Evolutionary conservation across 305 asterid genomes (phyloP).

Genomic region (Rubia balearica): DNA sequence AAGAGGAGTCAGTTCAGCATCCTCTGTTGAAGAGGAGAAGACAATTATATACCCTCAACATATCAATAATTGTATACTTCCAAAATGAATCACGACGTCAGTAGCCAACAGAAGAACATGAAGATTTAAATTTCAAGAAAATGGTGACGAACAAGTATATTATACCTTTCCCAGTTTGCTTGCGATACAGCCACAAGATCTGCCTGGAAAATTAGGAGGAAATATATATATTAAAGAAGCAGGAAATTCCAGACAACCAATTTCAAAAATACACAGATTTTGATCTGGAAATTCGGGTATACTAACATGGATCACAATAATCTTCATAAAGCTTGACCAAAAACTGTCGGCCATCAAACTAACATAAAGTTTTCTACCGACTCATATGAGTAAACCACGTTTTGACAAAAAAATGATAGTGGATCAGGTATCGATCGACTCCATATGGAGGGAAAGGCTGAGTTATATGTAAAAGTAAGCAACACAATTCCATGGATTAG

Average conservation of each 20-base stretch:
- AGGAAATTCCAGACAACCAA: background rate
- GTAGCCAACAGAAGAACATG: background rate
- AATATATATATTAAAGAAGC: conserved; percentile 1
- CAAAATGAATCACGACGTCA: background rate
- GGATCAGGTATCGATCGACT: no score
- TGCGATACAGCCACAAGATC: conserved; percentile 60
- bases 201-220: conserved; percentile 52
- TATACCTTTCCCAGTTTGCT: conserved; percentile 88
- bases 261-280: background rate
- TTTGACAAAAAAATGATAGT: no score
- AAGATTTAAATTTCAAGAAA: background rate
- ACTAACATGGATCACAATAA: background rate
- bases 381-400: no score
- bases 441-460: no score
- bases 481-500: no score
- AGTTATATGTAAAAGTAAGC: no score
- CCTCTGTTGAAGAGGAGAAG: conserved; percentile 52
- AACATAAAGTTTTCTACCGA: no score
- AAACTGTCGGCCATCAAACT: no score
- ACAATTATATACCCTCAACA: background rate
- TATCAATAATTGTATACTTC: background rate
- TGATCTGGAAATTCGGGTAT: background rate
- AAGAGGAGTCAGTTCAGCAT: conserved; percentile 83
- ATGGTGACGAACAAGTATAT: conserved; percentile 4
- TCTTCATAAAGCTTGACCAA: no score